Evolutionary conservation across 2,329 filamentous ascomycete genomes (phyloP), one percentile per base, ranked within the genome.

Genomic region (Sclerotinia glacialis): DNA sequence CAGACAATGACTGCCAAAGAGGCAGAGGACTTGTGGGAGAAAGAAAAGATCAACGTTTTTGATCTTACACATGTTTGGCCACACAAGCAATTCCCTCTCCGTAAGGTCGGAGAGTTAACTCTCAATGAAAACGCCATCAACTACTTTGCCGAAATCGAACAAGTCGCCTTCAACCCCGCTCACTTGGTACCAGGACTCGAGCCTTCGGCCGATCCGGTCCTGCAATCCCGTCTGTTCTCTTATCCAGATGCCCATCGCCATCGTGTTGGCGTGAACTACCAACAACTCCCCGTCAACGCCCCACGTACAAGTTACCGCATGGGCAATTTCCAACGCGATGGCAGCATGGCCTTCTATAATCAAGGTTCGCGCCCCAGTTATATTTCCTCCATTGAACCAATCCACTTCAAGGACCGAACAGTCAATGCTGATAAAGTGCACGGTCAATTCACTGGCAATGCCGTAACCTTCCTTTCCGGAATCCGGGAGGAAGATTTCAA

Each of bases 171-270:
- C 82, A 86, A 83, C 70, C 88, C 88, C 40, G 81, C 86, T 1
- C 86, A 90, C 74, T 77, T 89, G 76, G 81, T 85, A 2, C 87
- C 87, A 1, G 88, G 88, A 52, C 85, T 88, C 62, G 87, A 89
- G 76, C 84, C 87, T 2, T 89, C 86, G 2, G 86, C 86, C 68
- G 88, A 91, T 71, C 88, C 88, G 0, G 85, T 90, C 40, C 79
- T 90, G 1, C 87, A 90, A 75, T 84, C 83, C 42, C 85, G 87
- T 64, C 81, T 90, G 47, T 90, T 89, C 81, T 89, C 86, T 0
- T 90, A 90, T 77, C 83, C 86, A 14, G 88, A 90, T 72, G 86
- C 83, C 0, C 83, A 85, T 74, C 82, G 82, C 55, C 82, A 85
- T 74, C 81, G 83, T 28, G 72, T 86, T n/a, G 84, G 84, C 12